Conservation (phyloP, 2,329 filamentous ascomycete species). For the Aspergillus aculeatinus region DNA sequence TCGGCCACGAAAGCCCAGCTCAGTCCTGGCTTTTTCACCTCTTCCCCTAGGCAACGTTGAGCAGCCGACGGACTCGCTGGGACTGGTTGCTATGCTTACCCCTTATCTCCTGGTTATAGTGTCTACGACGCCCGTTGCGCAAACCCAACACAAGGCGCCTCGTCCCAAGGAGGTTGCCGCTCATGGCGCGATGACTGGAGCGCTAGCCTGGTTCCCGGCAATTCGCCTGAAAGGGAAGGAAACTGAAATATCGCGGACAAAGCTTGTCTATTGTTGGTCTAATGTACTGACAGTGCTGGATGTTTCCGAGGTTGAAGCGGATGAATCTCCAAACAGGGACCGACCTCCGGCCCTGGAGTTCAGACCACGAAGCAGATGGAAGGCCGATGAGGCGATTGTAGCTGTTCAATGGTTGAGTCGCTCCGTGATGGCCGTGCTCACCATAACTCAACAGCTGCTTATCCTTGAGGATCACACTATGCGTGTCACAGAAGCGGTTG, state of each 20-base stretch:
- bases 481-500: slow-evolving; percentile 91
- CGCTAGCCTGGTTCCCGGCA: slow-evolving; percentile 94
- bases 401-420: slow-evolving; percentile 95
- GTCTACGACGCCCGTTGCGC: slow-evolving; percentile 91
- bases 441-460: slow-evolving; percentile 88
- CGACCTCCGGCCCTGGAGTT: slow-evolving; percentile 79
- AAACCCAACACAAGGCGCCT: slow-evolving; percentile 92
- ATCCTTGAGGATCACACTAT: slow-evolving; percentile 87
- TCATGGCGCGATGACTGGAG: slow-evolving; percentile 89
- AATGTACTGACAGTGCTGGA: slow-evolving; percentile 95
- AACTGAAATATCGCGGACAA: slow-evolving; percentile 66
- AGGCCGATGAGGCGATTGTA: slow-evolving; percentile 90
- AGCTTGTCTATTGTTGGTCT: slow-evolving; percentile 97
- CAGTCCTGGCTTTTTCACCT: slow-evolving; percentile 86
- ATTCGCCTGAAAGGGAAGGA: slow-evolving; percentile 83
- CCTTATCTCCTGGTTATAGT: slow-evolving; percentile 95
- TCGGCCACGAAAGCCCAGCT: slow-evolving; percentile 82
- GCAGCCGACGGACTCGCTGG: slow-evolving; percentile 80
- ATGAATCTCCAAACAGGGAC: slow-evolving; percentile 64
- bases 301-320: slow-evolving; percentile 67
- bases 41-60: slow-evolving; percentile 93
- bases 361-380: slow-evolving; percentile 81
- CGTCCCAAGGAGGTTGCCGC: slow-evolving; percentile 87
- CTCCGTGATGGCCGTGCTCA: slow-evolving; percentile 86
- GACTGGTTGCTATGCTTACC: slow-evolving; percentile 90